phyloP scores from a whole-genome alignment of 2,329 filamentous ascomycete genomes.

The Ustilaginoidea virens region DNA sequence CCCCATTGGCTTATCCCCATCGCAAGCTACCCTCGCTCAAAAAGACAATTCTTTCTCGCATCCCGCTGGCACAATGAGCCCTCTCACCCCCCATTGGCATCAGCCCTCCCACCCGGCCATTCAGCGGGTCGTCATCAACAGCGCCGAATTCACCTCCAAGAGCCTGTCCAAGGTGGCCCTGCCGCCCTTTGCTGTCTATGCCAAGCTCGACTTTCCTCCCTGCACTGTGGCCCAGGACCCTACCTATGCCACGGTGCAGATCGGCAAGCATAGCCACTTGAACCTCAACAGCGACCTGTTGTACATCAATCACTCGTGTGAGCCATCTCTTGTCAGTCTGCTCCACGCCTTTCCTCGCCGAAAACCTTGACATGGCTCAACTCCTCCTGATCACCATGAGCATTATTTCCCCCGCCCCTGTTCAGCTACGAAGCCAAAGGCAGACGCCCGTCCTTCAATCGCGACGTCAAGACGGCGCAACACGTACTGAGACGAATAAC shows the following conservation, averaged over 20 bases:
- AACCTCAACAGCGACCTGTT: constrained; percentile 50
- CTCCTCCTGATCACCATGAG: no score
- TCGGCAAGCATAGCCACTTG: constrained; percentile 37
- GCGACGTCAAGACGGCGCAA: no score
- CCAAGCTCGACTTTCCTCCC: constrained; percentile 50
- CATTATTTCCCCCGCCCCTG: no score
- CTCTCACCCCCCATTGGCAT: constrained; percentile 40
- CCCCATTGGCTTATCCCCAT: no score
- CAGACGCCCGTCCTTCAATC: no score
- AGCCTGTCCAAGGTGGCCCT: constrained; percentile 39
- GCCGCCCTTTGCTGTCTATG: constrained; percentile 48
- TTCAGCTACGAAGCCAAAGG: no score
- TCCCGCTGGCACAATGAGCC: no score
- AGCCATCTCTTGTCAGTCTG: constrained; percentile 43
- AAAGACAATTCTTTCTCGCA: no score
- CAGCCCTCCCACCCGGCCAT: constrained; percentile 45
- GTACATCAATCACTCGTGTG: constrained; percentile 55
- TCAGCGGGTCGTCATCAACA: constrained; percentile 39
- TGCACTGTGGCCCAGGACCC: constrained; percentile 38
- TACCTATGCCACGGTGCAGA: constrained; percentile 51
- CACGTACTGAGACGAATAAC: no score
- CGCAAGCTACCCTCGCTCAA: no score
- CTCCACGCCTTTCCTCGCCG: not conserved
- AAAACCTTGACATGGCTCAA: no score
- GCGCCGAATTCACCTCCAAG: constrained; percentile 41